Conservation (phyloP, 1,139 yeast genomes). For the Lodderomyces theae region DNA sequence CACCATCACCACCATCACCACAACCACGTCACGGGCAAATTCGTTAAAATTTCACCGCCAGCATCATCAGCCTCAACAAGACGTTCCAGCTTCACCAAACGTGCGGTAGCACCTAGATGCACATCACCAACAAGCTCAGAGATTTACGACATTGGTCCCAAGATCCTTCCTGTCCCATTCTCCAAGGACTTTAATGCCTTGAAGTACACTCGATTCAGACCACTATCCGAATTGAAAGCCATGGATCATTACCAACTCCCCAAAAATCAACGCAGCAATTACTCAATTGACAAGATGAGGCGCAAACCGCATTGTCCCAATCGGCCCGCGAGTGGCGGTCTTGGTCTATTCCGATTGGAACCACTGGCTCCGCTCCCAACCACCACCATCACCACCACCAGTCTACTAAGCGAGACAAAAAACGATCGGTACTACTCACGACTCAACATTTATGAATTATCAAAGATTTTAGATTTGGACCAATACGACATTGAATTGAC, state of each 20-base stretch:
- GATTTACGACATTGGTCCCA: slow-evolving; percentile 14
- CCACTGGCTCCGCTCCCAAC: background rate
- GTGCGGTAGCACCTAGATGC: background rate
- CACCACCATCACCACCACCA: no score
- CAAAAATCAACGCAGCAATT: slow-evolving; percentile 9
- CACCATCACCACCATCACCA: no score
- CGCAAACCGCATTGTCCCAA: slow-evolving; percentile 8
- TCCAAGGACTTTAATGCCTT: slow-evolving; percentile 12
- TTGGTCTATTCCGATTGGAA: slow-evolving; percentile 3
- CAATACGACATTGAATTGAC: slow-evolving; percentile 25
- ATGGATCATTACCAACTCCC: slow-evolving; percentile 11
- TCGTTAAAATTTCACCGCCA: background rate
- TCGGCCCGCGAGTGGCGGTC: slow-evolving; percentile 9
- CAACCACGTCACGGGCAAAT: no score
- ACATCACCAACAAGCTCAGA: slow-evolving; percentile 8
- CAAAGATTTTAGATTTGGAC: slow-evolving; percentile 25
- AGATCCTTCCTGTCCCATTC: slow-evolving; percentile 16
- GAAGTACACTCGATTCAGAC: slow-evolving; percentile 11
- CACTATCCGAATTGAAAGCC: slow-evolving; percentile 9
- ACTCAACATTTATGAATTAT: slow-evolving; percentile 28
- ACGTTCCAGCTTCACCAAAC: background rate
- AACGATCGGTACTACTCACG: slow-evolving; percentile 26
- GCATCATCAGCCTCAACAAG: background rate
- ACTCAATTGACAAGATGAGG: slow-evolving; percentile 3
- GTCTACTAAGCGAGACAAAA: slow-evolving; percentile 7